Conservation (phyloP, 2,329 filamentous ascomycete species). For the Penicillium janthinellum region DNA sequence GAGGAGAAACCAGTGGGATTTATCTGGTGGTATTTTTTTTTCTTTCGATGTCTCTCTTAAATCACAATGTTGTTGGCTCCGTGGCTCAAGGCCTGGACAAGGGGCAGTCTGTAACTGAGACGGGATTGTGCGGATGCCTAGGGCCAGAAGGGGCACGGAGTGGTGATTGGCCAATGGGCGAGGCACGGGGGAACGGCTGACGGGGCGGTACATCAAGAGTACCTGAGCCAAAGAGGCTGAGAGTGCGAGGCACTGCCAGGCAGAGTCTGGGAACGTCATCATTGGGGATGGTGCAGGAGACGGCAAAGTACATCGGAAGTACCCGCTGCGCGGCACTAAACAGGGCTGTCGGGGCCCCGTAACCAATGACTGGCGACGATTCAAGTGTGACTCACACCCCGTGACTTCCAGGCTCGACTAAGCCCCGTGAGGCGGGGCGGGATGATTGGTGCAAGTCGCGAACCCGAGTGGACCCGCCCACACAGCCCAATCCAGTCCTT, state of each 20-base stretch:
- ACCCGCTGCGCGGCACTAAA: not conserved
- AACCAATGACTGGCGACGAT: conserved; percentile 29
- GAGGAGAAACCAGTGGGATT: not conserved
- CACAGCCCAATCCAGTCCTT: conserved; percentile 26
- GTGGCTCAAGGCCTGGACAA: not conserved
- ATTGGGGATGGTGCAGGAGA: not conserved
- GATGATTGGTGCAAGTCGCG: conserved; percentile 29
- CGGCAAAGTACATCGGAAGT: conserved; percentile 2
- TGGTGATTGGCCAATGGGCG: conserved; percentile 17
- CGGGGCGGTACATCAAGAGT: not conserved
- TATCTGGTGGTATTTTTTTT: not conserved
- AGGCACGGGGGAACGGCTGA: conserved; percentile 6
- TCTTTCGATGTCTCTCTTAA: not conserved
- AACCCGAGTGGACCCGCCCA: conserved; percentile 12
- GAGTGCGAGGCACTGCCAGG: not conserved
- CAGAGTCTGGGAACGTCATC: not conserved
- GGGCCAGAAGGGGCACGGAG: not conserved
- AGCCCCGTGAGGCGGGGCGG: conserved; percentile 11
- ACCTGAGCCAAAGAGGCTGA: conserved; percentile 2
- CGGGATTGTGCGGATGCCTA: conserved; percentile 16
- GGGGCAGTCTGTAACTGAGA: not conserved
- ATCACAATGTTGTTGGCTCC: not conserved
- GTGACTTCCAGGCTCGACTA: conserved; percentile 25
- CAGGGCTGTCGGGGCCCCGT: not conserved
- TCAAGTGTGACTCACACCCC: conserved; percentile 43